Conservation (phyloP, 352 stramenopile genomes). For the Phytophthora rubi region DNA sequence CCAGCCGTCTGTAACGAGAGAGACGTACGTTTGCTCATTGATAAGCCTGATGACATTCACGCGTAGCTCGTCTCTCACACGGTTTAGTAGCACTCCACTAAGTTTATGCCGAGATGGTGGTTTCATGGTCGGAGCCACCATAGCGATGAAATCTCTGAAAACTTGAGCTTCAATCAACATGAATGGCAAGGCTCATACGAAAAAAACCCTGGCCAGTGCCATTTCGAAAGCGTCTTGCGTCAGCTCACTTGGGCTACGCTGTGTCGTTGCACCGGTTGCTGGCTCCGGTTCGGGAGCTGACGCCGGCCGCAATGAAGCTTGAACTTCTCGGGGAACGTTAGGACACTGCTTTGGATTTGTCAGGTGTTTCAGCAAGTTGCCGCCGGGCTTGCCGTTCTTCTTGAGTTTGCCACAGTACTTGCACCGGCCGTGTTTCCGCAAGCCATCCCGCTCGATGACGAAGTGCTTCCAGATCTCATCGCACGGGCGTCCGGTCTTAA, state of each 20-base stretch:
- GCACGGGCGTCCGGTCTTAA: background rate
- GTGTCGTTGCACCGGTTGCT: background rate
- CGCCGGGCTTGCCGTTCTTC: background rate
- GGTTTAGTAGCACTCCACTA: background rate
- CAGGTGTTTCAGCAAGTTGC: background rate
- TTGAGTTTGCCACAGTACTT: background rate
- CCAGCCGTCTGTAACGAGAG: slow-evolving; percentile 6
- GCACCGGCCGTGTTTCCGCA: background rate
- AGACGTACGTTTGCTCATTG: slow-evolving; percentile 1
- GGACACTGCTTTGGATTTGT: background rate
- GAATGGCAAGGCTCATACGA: slow-evolving; percentile 1
- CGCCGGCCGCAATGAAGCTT: background rate
- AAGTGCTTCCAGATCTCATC: background rate
- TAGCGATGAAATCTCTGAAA: slow-evolving; percentile 2
- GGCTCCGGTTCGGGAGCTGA: background rate
- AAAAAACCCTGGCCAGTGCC: slow-evolving; percentile 1
- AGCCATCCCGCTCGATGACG: background rate
- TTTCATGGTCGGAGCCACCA: background rate
- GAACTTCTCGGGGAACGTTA: background rate
- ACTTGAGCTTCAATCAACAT: slow-evolving; percentile 1
- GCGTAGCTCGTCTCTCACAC: background rate
- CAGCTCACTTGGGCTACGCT: background rate
- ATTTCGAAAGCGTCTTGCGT: slow-evolving; percentile 5
- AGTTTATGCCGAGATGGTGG: background rate
- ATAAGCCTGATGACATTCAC: background rate